Evolutionary conservation across 371 early-diverging fungal genomes (phyloP), one percentile per base, ranked within the genome.

Genomic region (Mortierella sp.): DNA sequence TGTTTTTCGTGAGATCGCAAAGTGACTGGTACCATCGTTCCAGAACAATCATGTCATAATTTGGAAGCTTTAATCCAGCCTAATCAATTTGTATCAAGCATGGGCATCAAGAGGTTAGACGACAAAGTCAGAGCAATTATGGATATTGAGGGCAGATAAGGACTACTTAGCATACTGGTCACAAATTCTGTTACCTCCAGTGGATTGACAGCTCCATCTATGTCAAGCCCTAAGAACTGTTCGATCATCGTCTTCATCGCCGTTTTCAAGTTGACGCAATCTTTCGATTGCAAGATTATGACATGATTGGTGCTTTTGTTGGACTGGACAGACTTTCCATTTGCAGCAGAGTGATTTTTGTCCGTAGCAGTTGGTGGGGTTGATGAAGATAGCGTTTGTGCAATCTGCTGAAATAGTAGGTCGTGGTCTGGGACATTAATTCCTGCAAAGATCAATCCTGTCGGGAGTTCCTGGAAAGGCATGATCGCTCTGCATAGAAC

Each of bases 361-460:
- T 40, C n/a, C 13, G 59, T 4, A n/a, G 63, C 19, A 3, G 22
- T 37, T 17, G 79, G 74, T 17, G 74, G 64, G 0, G 66, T 64
- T 8, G 62, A 55, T 37, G 69, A 55, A 0, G 72, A 54, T 0
- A 86, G 45, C 3, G 65, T 77, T 43, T 37, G 51, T 2, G 83
- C 72, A 28, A 86, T 56, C 64, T 79, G 66, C 42, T 62, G 57
- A 66, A 82, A 72, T 54, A 85, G 32, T 37, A 64, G 54, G 66
- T 84, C 78, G 40, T 85, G 75, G 83, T 84, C 77, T 49, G 79
- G 66, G 9, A 78, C 66, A 83, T 91, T 77, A 85, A 88, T 74
- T 66, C 74, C 93, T 17, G 92, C 89, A 84, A 92, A 91, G 3
- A 93, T 86, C 15, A 91, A 83, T 0, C 85, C 93, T 23, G 93